Conservation (phyloP, 2,329 filamentous ascomycete species). For the Westerdykella sp. region DNA sequence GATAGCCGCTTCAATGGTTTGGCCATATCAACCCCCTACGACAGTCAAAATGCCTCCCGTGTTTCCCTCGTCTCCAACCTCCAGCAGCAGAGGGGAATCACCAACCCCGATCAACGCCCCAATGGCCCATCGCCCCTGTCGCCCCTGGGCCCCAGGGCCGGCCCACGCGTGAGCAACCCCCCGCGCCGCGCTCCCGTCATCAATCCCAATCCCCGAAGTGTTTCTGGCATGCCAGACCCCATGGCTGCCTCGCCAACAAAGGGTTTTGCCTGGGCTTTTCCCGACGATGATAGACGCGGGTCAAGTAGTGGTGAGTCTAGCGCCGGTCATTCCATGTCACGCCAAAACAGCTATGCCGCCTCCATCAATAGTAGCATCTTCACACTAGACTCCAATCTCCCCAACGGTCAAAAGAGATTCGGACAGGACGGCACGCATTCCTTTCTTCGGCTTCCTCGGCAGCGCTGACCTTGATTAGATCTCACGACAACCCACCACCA, state of each 20-base stretch:
- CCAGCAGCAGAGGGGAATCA: constrained; percentile 53
- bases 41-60: constrained; percentile 70
- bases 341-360: constrained; percentile 69
- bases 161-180: constrained; percentile 31
- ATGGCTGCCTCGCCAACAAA: constrained; percentile 71
- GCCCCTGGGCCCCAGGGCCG: constrained; percentile 35
- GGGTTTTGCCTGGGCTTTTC: constrained; percentile 78
- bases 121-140: constrained; percentile 44
- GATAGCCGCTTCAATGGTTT: constrained; percentile 72
- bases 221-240: constrained; percentile 57
- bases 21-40: constrained; percentile 62
- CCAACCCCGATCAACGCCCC: constrained; percentile 32
- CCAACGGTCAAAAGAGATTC: constrained; percentile 64
- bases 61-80: constrained; percentile 67
- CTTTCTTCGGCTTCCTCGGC: constrained; percentile 3
- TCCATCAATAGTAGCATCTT: constrained; percentile 75
- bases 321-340: constrained; percentile 52
- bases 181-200: constrained; percentile 66
- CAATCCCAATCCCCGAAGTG: constrained; percentile 57
- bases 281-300: constrained; percentile 56
- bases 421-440: constrained; percentile 50
- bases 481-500: constrained; percentile 60
- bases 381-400: constrained; percentile 66
- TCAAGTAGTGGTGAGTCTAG: constrained; percentile 46
- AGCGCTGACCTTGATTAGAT: constrained; percentile 31